Percentiles rank a stretch among this genome's conserved stretches.
Evolutionary conservation across 2,329 filamentous ascomycete species (phyloP).

Genomic region (Emergomyces africanus): DNA sequence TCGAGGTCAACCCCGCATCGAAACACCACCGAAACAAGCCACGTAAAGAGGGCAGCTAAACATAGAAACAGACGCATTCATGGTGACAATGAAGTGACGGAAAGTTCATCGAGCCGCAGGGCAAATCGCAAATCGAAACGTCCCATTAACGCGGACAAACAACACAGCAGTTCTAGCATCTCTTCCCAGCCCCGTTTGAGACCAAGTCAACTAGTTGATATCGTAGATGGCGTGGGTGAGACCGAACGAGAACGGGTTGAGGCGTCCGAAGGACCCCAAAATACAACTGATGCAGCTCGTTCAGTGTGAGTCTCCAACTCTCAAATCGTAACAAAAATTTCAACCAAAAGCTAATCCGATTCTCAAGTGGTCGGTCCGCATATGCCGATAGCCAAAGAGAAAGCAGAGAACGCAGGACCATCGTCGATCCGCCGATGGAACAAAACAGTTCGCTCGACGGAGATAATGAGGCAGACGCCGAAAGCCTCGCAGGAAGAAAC

Average conservation of each 20-base stretch:
- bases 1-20: constrained; percentile 42
- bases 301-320: constrained; percentile 7
- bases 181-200: constrained; percentile 42
- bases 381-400: not conserved
- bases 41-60: constrained; percentile 27
- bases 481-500: constrained; percentile 9
- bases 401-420: not conserved
- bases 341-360: not conserved
- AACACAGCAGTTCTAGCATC: constrained; percentile 25
- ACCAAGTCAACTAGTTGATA: constrained; percentile 50
- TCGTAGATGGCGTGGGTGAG: constrained; percentile 53
- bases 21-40: constrained; percentile 20
- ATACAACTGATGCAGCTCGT: constrained; percentile 43
- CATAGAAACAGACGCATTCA: constrained; percentile 22
- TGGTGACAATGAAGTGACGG: constrained; percentile 11
- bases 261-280: constrained; percentile 46
- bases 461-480: constrained; percentile 10
- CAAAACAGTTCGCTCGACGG: not conserved
- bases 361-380: not conserved
- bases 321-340: not conserved
- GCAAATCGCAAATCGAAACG: constrained; percentile 1
- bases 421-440: not conserved
- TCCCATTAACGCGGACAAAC: constrained; percentile 26
- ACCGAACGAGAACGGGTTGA: constrained; percentile 51
- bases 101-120: constrained; percentile 2